Evolutionary conservation across 148 eudicot genomes (phyloP), one percentile per base, ranked within the genome.

Genomic region (Fagopyrum tataricum): DNA sequence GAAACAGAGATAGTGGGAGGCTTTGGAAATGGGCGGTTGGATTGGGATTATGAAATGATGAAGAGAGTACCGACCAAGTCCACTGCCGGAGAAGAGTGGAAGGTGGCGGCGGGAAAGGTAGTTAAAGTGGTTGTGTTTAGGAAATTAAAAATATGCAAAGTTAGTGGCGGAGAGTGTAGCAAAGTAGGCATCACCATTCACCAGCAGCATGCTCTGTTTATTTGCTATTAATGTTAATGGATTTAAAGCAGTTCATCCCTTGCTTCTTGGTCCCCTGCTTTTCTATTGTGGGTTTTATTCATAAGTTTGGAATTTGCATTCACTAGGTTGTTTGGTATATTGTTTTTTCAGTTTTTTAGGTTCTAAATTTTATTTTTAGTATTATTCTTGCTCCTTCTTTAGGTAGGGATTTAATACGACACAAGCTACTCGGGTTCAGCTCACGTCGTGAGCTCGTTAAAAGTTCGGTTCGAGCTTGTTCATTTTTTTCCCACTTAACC

Each of bases 11-110:
- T 67, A 37, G 70, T 37, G 70, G 72, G 72, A 20, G 48, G 72
- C 26, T 70, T 20, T 41, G 52, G 40, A 71, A 41, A 44, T 71
- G 51, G 73, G 40, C 51, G 53, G 53, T 69, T 44, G 64, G 64
- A 58, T 58, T 58, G 37, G 4, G 46, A 17, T 68, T 5, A 68
- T 42, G 72, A 42, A 17, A 70, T 42, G 72, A 44, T n/a, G 72
- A 70, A 53, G 17, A 44, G 48, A 47, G 48, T 46, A 71, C 73
- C 73, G 73, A 71, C 73, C 73, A 71, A 71, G 69, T 39, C 69
- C 69, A 64, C 69, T 64, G 69, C 43, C 15, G 43, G 4, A 7
- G 6, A n/a, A 20, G 11, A 31, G 68, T 31, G 69, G 44, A 64
- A 7, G 44, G 42, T 31, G 69, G 43, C 69, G 69, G 69, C 69